Conservation (phyloP, 2,329 filamentous ascomycete species). For the Aspergillus thermomutatus region DNA sequence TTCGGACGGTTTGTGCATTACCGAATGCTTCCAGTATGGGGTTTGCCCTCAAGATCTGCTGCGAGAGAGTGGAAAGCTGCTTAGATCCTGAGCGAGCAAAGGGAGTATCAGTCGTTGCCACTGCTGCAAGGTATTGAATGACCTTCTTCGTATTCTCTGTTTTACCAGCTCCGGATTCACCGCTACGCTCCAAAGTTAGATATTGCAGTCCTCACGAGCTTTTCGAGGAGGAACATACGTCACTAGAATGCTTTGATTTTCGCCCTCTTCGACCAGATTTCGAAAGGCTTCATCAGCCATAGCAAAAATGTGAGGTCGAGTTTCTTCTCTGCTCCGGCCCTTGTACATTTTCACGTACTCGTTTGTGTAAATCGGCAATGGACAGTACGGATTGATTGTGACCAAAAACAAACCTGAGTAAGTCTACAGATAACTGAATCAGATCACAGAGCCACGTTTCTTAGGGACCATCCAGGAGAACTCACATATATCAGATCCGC, state of each 20-base stretch:
- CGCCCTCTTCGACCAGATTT: slow-evolving; percentile 88
- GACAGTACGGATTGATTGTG: slow-evolving; percentile 94
- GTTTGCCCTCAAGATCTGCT: slow-evolving; percentile 93
- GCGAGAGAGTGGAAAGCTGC: slow-evolving; percentile 80
- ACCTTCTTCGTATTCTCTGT: slow-evolving; percentile 99
- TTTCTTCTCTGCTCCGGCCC: slow-evolving; percentile 85
- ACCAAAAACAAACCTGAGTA: slow-evolving; percentile 97
- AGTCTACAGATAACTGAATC: slow-evolving; percentile 52
- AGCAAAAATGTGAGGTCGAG: slow-evolving; percentile 94
- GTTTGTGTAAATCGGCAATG: slow-evolving; percentile 89
- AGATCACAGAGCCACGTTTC: neutral
- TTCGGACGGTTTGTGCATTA: slow-evolving; percentile 94
- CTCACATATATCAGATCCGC: slow-evolving; percentile 82
- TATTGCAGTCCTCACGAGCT: neutral
- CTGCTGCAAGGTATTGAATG: slow-evolving; percentile 94
- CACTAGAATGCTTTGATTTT: slow-evolving; percentile 96
- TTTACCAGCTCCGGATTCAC: slow-evolving; percentile 96
- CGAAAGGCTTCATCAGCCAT: slow-evolving; percentile 97
- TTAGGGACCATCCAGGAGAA: slow-evolving; percentile 9
- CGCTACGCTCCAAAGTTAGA: slow-evolving; percentile 40
- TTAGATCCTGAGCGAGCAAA: slow-evolving; percentile 57
- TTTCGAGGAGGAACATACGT: slow-evolving; percentile 52
- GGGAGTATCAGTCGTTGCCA: slow-evolving; percentile 78
- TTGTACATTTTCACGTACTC: slow-evolving; percentile 99
- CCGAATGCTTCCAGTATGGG: slow-evolving; percentile 97